phyloP scores from a whole-genome alignment of 2,329 filamentous ascomycete genomes.

The Stachybotrys chlorohalonatus region DNA sequence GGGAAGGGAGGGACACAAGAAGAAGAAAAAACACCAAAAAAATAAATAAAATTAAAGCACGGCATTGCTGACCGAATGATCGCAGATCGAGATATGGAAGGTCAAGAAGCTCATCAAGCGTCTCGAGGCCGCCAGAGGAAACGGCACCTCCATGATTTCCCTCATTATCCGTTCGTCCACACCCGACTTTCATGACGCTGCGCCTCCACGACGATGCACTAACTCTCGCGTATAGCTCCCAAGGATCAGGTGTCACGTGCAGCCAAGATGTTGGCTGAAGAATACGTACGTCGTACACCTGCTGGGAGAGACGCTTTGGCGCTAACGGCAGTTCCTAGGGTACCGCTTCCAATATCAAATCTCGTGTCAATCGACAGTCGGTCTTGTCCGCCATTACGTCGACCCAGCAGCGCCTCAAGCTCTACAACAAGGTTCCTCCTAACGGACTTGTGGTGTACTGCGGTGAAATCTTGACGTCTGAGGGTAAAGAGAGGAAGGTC shows the following conservation, averaged over 20 bases:
- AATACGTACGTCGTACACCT: slow-evolving; percentile 62
- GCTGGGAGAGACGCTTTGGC: background rate
- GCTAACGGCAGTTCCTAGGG: slow-evolving; percentile 46
- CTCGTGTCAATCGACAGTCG: slow-evolving; percentile 95
- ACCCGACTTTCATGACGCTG: background rate
- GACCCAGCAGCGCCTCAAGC: slow-evolving; percentile 96
- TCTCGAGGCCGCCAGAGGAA: slow-evolving; percentile 91
- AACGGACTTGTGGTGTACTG: slow-evolving; percentile 98
- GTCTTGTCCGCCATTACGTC: slow-evolving; percentile 97
- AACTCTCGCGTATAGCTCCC: slow-evolving; percentile 52
- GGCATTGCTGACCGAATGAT: slow-evolving; percentile 9
- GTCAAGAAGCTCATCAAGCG: slow-evolving; percentile 99
- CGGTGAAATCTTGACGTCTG: slow-evolving; percentile 98
- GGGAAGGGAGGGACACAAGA: background rate
- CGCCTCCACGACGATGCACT: slow-evolving; percentile 12
- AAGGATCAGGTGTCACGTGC: slow-evolving; percentile 96
- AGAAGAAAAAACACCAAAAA: background rate
- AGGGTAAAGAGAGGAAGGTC: slow-evolving; percentile 99
- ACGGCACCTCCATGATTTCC: slow-evolving; percentile 99
- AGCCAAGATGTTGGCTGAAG: slow-evolving; percentile 99
- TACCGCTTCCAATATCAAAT: slow-evolving; percentile 99
- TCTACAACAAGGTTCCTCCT: slow-evolving; percentile 97
- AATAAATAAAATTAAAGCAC: background rate
- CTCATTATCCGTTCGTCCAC: slow-evolving; percentile 81
- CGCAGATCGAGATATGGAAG: slow-evolving; percentile 76